Evolutionary conservation across 371 early-diverging fungal genomes (phyloP), one percentile per base, ranked within the genome.

Genomic region (Actinomucor elegans): DNA sequence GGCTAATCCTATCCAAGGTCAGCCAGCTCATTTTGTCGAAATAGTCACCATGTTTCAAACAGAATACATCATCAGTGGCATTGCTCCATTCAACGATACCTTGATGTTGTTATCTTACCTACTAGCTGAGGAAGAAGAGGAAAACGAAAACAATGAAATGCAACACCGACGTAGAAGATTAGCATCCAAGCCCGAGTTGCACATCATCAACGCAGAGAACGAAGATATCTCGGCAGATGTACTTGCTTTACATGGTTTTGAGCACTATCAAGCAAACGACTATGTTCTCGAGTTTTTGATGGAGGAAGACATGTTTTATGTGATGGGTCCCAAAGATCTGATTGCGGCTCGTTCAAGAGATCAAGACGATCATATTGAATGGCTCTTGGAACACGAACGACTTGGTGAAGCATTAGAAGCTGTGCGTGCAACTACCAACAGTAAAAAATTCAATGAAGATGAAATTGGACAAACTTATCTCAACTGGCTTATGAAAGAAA

Each of bases 311-410:
- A 77, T 83, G 75, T 95, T 88, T 66, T 94, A 91, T 59, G 80
- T 98, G 1, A 77, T 93, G 34, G 91, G 94, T 8, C 97, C 97
- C 9, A 94, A 94, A 67, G 95, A 96, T 67, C 76, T 97, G 15
- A 84, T 98, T 23, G 78, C 88, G 3, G 96, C 95, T n/a, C 79
- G 85, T 27, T 88, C 91, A 4, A 81, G 96, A 32, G 94, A 93
- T 55, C 47, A 88, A 32, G 86, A 88, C 27, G 97, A 98, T 73
- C 97, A 93, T 54, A 87, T 98, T 48, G 87, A 91, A 43, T 98
- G 97, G 96, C 73, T 94, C 11, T 66, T 91, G 34, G 91, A 90
- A 41, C 79, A 87, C 15, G 80, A 79, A 18, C 67, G 81, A 24
- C 95, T 93, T 60, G 88, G 81, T 18, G 92, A 92, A 48, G 97